phyloP scores from a whole-genome alignment of 768 basidiomycete species.

The Melanogaster broomeanus region DNA sequence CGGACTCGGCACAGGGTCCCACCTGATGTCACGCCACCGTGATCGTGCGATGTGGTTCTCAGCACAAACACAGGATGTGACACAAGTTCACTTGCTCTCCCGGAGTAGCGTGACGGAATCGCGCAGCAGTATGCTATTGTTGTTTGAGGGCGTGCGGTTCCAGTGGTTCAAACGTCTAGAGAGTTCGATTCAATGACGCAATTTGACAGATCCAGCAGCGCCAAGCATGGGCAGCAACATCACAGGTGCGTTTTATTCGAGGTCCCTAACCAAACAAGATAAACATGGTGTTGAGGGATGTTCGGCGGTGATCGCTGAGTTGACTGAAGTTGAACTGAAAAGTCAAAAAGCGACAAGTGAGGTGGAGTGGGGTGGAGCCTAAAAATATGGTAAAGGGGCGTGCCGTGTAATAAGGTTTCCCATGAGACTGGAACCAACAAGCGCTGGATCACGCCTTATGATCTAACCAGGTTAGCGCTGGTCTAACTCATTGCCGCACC shows the following conservation, averaged over 20 bases:
- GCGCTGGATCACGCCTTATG: neutral
- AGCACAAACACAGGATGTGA: constrained; percentile 14
- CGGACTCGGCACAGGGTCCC: neutral
- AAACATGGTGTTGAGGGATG: neutral
- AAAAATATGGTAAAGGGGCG: neutral
- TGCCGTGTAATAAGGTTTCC: neutral
- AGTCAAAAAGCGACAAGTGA: neutral
- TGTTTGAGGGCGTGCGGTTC: neutral
- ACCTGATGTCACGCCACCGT: constrained; percentile 22
- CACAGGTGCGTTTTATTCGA: neutral
- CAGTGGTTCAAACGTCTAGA: neutral
- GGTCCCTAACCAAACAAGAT: neutral
- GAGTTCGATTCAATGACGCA: neutral
- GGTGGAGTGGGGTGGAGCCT: neutral
- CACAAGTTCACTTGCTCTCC: constrained; percentile 17
- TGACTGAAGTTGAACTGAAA: neutral
- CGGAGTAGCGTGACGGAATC: constrained; percentile 6
- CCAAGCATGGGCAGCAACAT: neutral
- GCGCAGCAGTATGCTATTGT: neutral
- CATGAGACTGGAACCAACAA: neutral
- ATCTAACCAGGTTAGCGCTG: neutral
- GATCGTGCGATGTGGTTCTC: constrained; percentile 18
- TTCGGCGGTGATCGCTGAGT: neutral
- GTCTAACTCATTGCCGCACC: neutral
- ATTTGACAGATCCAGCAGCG: neutral